Evolutionary conservation across 352 stramenopile genomes (phyloP), one percentile per base, ranked within the genome.

Genomic region (Lagenidium giganteum): DNA sequence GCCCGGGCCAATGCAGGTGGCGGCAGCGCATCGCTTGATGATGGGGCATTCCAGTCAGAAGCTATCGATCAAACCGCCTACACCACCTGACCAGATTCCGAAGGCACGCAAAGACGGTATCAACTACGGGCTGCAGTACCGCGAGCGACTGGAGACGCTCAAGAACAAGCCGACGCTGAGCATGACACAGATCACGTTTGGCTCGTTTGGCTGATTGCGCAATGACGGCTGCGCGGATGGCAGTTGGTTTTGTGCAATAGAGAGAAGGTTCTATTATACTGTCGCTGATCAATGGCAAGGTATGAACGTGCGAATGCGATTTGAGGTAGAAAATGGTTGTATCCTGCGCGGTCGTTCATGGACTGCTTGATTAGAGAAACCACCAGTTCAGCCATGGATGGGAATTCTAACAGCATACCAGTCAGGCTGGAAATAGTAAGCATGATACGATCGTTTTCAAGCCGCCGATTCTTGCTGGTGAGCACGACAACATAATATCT

Each of bases 1-100:
- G n/a, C 74, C 74, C 5, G 65, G 66, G 0, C 71, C 74, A 3
- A 76, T 71, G 56, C 74, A 87, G 44, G 49, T 82, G 8, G 74
- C 74, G 13, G 68, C 71, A 11, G 74, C 71, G 36, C 69, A 83
- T 36, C 68, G 74, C 18, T 40, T 87, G 24, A 87, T 87, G 74
- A 52, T 87, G 20, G 74, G 74, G 4, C 70, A 87, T 38, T 84
- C 74, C 17, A 87, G 74, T 45, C 72, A 84, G 42, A 81, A 81
- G 38, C 49, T 76, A 18, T 72, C 65, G 17, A 69, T 84, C 31
- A 81, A 78, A 21, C 71, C 67, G 31, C 74, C 74, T 8, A 76
- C 67, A 3, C 74, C 71, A 0, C 67, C 66, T 7, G 68, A 79
- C n/a, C 49, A 49, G 12, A 32, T 64, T 40, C 61, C 61, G 22